Evolutionary conservation across 305 asterid species (phyloP).

Genomic region (Fraxinus nigra): DNA sequence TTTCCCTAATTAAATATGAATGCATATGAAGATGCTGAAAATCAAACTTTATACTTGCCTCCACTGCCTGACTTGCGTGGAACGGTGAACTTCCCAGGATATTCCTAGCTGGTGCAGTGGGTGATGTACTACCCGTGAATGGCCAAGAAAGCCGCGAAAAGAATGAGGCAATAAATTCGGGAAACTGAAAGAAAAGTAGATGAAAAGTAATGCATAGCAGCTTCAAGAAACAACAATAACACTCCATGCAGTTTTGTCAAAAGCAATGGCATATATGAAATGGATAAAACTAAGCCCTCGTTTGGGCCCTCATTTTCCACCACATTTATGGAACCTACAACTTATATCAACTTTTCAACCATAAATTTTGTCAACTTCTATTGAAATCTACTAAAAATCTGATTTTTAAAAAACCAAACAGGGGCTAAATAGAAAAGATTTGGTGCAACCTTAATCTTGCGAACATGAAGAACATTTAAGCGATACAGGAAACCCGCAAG

Average conservation of each 20-base stretch:
- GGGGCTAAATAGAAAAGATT: neutral
- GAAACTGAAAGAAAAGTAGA: constrained; percentile 34
- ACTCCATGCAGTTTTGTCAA: neutral
- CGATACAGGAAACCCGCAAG: constrained; percentile 50
- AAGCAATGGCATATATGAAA: neutral
- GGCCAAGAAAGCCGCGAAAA: constrained; percentile 45
- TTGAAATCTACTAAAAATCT: neutral
- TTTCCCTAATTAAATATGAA: neutral
- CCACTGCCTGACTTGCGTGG: constrained; percentile 32
- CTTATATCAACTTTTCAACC: neutral
- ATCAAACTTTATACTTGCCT: constrained; percentile 31
- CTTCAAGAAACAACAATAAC: neutral
- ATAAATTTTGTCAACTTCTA: neutral
- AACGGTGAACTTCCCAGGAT: constrained; percentile 31
- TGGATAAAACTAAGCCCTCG: neutral
- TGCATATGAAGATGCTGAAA: neutral
- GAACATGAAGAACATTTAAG: constrained; percentile 33
- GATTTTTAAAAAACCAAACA: neutral
- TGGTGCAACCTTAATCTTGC: constrained; percentile 38
- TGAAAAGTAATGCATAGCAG: neutral
- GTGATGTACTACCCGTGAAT: constrained; percentile 32
- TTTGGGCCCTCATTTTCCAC: neutral
- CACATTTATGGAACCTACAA: neutral
- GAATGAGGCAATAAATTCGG: constrained; percentile 39
- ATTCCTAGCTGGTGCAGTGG: constrained; percentile 36